A percentile compares a stretch with the other conserved stretches of the same genome.
Conservation (phyloP, 2,329 filamentous ascomycete species). For the Orbilia blumenaviensis region DNA sequence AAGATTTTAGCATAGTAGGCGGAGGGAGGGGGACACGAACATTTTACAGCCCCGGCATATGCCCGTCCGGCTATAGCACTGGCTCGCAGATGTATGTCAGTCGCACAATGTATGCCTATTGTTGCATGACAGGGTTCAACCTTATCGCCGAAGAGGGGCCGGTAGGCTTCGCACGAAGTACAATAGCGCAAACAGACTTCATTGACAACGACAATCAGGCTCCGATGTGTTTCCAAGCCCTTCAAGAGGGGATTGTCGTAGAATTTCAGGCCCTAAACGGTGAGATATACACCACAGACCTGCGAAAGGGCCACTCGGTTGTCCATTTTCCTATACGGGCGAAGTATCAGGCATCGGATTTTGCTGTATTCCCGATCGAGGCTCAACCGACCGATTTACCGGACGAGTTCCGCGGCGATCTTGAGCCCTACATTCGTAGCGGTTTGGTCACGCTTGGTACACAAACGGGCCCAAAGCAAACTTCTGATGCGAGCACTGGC, state of each 20-base stretch:
- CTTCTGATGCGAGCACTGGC: background rate
- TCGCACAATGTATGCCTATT: constrained; percentile 40
- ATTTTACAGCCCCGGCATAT: constrained; percentile 44
- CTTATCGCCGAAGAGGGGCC: constrained; percentile 10
- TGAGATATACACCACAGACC: constrained; percentile 18
- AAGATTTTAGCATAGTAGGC: background rate
- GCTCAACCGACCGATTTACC: constrained; percentile 35
- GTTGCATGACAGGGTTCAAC: constrained; percentile 22
- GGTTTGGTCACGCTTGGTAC: constrained; percentile 29
- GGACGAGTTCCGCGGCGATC: background rate
- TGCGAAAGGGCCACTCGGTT: constrained; percentile 25
- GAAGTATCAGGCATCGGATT: constrained; percentile 34
- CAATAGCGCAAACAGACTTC: constrained; percentile 5
- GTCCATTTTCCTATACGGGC: constrained; percentile 24
- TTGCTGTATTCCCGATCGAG: constrained; percentile 31
- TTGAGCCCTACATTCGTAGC: constrained; percentile 28
- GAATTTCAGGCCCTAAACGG: constrained; percentile 9
- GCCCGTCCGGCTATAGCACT: constrained; percentile 18
- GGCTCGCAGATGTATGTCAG: constrained; percentile 39
- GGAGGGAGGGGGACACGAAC: background rate
- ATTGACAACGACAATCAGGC: background rate
- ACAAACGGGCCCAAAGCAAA: background rate
- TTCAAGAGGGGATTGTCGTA: constrained; percentile 6
- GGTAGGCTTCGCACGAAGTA: background rate
- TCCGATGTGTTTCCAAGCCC: constrained; percentile 16